A percentile compares a stretch with the other conserved stretches of the same genome.
phyloP scores from a whole-genome alignment of 306 rosid genomes.

The Rosa persica region DNA sequence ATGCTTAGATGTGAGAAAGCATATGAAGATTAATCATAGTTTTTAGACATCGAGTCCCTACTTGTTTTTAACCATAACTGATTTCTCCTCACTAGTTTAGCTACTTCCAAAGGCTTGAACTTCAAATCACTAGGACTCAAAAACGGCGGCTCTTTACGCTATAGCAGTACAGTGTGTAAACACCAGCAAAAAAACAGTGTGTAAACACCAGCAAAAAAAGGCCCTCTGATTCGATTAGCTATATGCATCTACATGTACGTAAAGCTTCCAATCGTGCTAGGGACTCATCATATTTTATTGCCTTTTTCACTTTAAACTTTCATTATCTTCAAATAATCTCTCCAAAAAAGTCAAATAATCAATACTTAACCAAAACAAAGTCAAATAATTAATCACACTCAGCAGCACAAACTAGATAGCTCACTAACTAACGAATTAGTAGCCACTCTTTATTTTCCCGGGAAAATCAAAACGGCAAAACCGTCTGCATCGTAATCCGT shows the following conservation, averaged over 20 bases:
- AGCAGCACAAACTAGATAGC: background rate
- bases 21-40: too few relatives aligned
- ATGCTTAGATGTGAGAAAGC: too few relatives aligned
- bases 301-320: background rate
- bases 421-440: background rate
- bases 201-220: background rate
- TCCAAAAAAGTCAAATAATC: background rate
- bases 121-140: too few relatives aligned
- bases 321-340: too few relatives aligned
- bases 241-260: background rate
- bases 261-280: background rate
- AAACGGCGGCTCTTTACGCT: background rate
- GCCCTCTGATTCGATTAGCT: background rate
- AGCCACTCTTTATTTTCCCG: constrained; percentile 1
- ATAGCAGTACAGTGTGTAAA: background rate
- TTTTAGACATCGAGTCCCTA: too few relatives aligned
- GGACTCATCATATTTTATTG: background rate
- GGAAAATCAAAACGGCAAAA: constrained; percentile 22
- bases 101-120: too few relatives aligned
- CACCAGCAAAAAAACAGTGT: background rate
- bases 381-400: background rate
- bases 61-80: too few relatives aligned
- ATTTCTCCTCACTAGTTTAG: too few relatives aligned
- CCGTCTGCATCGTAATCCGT: background rate
- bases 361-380: too few relatives aligned